Evolutionary conservation across 306 rosid genomes (phyloP), one percentile per base, ranked within the genome.

Genomic region (Cicer judaicum): DNA sequence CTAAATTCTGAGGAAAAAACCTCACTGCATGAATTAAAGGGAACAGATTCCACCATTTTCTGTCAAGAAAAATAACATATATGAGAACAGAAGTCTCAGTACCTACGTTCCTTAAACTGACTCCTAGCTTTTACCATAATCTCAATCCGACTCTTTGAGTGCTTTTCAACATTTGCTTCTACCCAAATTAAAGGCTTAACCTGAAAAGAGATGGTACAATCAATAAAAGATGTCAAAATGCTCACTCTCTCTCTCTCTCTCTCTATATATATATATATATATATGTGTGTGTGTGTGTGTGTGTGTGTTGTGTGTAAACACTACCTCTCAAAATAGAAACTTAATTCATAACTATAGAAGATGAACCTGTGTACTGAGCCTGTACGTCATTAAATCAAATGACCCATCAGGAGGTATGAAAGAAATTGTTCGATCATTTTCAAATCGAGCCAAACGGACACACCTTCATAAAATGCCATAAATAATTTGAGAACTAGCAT

Each of bases 51-150:
- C 57, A 43, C 69, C 19, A 56, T 59, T 66, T 74, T 60, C 56
- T 73, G 46, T 69, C 55, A 63, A 50, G 19, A 46, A 38, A 50
- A 18, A 6, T 15, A 72, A 43, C 54, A 55, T 15, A 62, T 29
- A 62, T 8, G 39, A 55, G 50, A 78, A 61, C 15, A 42, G 71
- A 38, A 43, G 49, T 77, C 13, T 44, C 57, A 62, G 59, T 89
- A 93, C 98, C 98, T 93, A 38, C 98, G 97, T 88, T 93, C 98
- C 96, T 93, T 93, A 83, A 88, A 93, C 84, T 93, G 98, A 84
- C 98, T 93, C 81, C 98, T 87, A 63, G 98, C 96, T 79, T 93
- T 93, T 70, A 93, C 98, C 87, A 82, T 85, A 42, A 93, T 89
- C 89, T 93, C 98, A 15, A 93, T 86, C 71, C 98, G 96, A 69